phyloP scores from a whole-genome alignment of 169 alveolate genomes.

The Miamiensis avidus region DNA sequence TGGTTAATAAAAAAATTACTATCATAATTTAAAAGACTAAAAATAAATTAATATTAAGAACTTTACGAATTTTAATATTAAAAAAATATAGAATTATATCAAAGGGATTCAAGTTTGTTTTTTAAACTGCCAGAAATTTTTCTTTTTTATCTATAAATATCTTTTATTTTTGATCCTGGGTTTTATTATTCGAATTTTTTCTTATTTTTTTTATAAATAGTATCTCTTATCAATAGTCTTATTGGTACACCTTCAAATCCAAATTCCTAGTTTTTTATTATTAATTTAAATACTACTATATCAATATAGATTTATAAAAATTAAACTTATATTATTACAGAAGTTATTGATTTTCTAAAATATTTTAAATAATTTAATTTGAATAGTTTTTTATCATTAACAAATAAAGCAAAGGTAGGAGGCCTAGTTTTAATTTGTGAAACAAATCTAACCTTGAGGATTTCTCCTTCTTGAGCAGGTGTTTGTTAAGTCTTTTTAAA shows the following conservation, averaged over 20 bases:
- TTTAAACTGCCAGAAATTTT: no score
- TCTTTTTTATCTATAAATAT: no score
- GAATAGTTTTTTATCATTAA: conserved; percentile 58
- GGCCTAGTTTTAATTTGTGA: conserved; percentile 69
- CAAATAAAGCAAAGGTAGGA: conserved; percentile 74
- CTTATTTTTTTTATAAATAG: not conserved
- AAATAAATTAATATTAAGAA: no score
- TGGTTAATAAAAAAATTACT: no score
- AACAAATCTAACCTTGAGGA: conserved; percentile 48
- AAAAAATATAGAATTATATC: no score
- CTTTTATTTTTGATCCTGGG: no score
- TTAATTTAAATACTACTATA: not conserved
- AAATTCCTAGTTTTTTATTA: conserved; percentile 51
- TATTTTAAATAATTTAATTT: conserved; percentile 51
- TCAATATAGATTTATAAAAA: not conserved
- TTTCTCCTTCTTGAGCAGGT: conserved; percentile 62
- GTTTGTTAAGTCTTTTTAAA: conserved; percentile 55
- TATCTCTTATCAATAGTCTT: conserved; percentile 68
- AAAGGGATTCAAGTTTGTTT: no score
- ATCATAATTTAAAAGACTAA: no score
- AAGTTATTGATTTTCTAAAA: conserved; percentile 46
- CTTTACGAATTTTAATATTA: no score
- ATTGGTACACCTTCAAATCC: conserved; percentile 71
- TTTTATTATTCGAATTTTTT: no score
- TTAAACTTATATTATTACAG: not conserved